Conservation (phyloP, 2,329 filamentous ascomycete species). For the Beauveria caledonica region DNA sequence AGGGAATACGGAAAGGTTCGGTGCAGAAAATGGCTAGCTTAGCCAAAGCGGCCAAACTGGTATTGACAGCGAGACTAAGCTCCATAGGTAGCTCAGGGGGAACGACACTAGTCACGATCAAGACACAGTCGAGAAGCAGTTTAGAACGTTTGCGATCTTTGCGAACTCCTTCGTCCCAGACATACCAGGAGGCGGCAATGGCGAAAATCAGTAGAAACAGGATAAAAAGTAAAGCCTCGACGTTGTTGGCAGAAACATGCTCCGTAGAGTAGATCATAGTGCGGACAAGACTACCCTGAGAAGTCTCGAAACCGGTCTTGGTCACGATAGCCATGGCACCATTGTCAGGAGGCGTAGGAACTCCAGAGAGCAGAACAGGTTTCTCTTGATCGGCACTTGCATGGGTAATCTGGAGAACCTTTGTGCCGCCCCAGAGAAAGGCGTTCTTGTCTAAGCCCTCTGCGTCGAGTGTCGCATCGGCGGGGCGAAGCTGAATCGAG, state of each 20-base stretch:
- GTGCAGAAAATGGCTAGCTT: slow-evolving; percentile 98
- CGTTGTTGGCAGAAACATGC: slow-evolving; percentile 96
- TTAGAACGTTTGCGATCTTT: slow-evolving; percentile 96
- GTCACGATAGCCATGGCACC: slow-evolving; percentile 89
- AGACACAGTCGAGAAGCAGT: slow-evolving; percentile 89
- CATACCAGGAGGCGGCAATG: slow-evolving; percentile 96
- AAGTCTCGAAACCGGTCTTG: slow-evolving; percentile 98
- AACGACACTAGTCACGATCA: slow-evolving; percentile 96
- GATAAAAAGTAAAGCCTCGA: slow-evolving; percentile 93
- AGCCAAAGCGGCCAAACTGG: slow-evolving; percentile 85
- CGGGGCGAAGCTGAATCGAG: slow-evolving; percentile 82
- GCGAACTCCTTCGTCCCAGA: slow-evolving; percentile 92
- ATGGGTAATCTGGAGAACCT: slow-evolving; percentile 91
- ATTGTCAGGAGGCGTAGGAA: slow-evolving; percentile 80
- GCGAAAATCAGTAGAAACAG: slow-evolving; percentile 94
- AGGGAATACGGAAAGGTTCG: slow-evolving; percentile 96
- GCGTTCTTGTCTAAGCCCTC: slow-evolving; percentile 95
- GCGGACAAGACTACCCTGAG: slow-evolving; percentile 90
- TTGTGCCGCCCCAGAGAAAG: slow-evolving; percentile 94
- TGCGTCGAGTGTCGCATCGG: slow-evolving; percentile 70
- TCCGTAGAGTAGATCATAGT: slow-evolving; percentile 99
- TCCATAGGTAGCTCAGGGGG: slow-evolving; percentile 99
- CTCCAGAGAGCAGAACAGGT: slow-evolving; percentile 63
- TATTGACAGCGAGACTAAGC: slow-evolving; percentile 93
- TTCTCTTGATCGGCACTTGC: slow-evolving; percentile 69